Conservation (phyloP, 106 monocot species). For the Acorus calamus region DNA sequence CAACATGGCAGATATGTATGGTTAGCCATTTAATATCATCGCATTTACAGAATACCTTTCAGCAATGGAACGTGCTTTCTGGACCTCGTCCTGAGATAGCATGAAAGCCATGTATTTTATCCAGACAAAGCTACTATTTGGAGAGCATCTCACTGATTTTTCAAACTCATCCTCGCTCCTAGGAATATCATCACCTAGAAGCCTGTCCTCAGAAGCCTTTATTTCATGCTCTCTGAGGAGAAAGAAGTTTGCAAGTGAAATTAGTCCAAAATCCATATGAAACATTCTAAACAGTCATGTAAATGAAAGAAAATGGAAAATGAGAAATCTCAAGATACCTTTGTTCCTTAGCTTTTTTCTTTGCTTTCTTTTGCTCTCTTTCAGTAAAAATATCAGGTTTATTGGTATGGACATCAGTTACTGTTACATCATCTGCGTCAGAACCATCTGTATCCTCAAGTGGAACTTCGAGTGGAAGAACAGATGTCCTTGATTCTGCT, state of each 20-base stretch:
- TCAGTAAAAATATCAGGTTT: constrained; percentile 9
- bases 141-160: constrained; percentile 74
- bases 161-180: constrained; percentile 83
- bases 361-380: constrained; percentile 30
- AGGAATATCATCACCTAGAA: constrained; percentile 47
- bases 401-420: constrained; percentile 5
- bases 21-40: background rate
- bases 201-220: constrained; percentile 61
- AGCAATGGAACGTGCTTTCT: constrained; percentile 81
- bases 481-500: constrained; percentile 28
- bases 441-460: constrained; percentile 57
- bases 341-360: constrained; percentile 69
- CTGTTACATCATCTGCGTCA: constrained; percentile 27
- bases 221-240: constrained; percentile 64
- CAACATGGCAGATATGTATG: too few species aligned
- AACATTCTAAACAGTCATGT: too few species aligned
- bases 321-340: constrained; percentile 27
- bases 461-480: constrained; percentile 69
- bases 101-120: constrained; percentile 89
- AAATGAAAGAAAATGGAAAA: background rate
- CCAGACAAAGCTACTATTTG: constrained; percentile 85
- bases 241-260: background rate
- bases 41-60: constrained; percentile 42
- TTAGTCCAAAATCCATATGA: too few species aligned
- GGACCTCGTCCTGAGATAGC: constrained; percentile 52